Evolutionary conservation across 441 rosid genomes (phyloP).

Genomic region (Populus tomentosa): DNA sequence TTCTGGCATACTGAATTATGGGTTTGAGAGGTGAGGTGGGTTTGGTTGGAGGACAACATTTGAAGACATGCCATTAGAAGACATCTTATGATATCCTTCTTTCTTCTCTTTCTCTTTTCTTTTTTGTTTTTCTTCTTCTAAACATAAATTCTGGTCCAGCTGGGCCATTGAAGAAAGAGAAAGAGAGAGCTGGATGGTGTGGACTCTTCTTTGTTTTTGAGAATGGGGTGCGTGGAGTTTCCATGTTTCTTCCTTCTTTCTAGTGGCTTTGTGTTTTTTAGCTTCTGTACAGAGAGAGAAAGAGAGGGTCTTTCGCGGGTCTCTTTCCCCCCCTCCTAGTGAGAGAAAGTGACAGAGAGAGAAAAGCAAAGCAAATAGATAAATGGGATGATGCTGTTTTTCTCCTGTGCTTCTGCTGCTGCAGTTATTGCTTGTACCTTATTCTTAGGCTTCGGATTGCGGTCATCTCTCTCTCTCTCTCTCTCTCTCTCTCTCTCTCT

Average conservation of each 20-base stretch:
- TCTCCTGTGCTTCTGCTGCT: slow-evolving; percentile 21
- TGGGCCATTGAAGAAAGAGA: slow-evolving; percentile 49
- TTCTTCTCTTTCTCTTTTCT: slow-evolving; percentile 12
- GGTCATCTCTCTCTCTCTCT: slow-evolving; percentile 2
- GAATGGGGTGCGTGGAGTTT: slow-evolving; percentile 25
- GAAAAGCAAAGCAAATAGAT: slow-evolving; percentile 13
- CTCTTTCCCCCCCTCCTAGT: background rate
- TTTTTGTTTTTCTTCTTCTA: slow-evolving; percentile 19
- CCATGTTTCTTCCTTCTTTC: slow-evolving; percentile 26
- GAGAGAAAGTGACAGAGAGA: slow-evolving; percentile 14
- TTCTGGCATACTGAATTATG: slow-evolving; percentile 31
- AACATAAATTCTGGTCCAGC: slow-evolving; percentile 50
- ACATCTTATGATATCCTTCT: slow-evolving; percentile 11
- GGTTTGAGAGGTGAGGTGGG: slow-evolving; percentile 26
- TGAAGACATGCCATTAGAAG: slow-evolving; percentile 34
- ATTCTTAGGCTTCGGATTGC: slow-evolving; percentile 26
- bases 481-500: slow-evolving; percentile 1
- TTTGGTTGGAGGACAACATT: slow-evolving; percentile 49
- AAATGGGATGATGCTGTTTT: slow-evolving; percentile 32
- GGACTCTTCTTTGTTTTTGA: slow-evolving; percentile 30
- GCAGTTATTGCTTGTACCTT: slow-evolving; percentile 26
- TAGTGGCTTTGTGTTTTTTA: slow-evolving; percentile 7
- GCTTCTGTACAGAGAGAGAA: slow-evolving; percentile 18
- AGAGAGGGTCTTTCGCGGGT: background rate
- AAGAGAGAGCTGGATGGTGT: slow-evolving; percentile 19